Conservation (phyloP, 2,329 filamentous ascomycete species). For the Trichoderma koningiopsis region DNA sequence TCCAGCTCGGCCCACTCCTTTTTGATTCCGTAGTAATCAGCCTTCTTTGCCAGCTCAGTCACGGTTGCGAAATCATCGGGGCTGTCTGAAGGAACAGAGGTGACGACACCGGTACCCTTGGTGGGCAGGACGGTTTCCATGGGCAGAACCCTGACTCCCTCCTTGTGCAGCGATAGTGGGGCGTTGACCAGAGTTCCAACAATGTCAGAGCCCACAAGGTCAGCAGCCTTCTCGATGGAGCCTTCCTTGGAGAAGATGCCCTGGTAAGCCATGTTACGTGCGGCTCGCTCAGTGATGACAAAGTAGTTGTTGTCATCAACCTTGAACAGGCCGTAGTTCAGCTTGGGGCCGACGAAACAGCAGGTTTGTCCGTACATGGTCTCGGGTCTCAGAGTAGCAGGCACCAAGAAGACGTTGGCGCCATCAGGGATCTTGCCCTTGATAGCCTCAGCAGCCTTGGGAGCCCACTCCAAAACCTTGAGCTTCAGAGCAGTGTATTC, state of each 20-base stretch:
- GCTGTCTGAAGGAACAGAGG: constrained; percentile 92
- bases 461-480: constrained; percentile 86
- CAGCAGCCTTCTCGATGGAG: constrained; percentile 71
- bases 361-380: constrained; percentile 99
- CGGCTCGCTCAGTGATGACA: constrained; percentile 80
- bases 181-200: constrained; percentile 89
- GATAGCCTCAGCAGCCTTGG: constrained; percentile 69
- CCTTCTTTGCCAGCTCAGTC: constrained; percentile 87
- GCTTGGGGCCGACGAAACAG: constrained; percentile 90
- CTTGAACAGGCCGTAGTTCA: constrained; percentile 88
- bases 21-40: constrained; percentile 93
- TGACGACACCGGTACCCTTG: constrained; percentile 96
- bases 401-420: constrained; percentile 83
- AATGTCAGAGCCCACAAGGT: constrained; percentile 75
- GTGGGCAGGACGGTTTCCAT: constrained; percentile 92
- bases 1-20: constrained; percentile 95
- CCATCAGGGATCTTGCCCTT: constrained; percentile 76
- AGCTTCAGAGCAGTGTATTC: constrained; percentile 94
- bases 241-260: constrained; percentile 79
- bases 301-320: constrained; percentile 77
- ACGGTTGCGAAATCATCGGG: constrained; percentile 91
- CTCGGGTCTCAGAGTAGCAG: constrained; percentile 90
- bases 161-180: constrained; percentile 81
- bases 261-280: constrained; percentile 96
- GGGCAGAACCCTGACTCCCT: constrained; percentile 84